Percentiles rank a stretch among this genome's conserved stretches.
Evolutionary conservation across 495 filamentous ascomycete species (phyloP).

Genomic region (Baudoinia panamericana): DNA sequence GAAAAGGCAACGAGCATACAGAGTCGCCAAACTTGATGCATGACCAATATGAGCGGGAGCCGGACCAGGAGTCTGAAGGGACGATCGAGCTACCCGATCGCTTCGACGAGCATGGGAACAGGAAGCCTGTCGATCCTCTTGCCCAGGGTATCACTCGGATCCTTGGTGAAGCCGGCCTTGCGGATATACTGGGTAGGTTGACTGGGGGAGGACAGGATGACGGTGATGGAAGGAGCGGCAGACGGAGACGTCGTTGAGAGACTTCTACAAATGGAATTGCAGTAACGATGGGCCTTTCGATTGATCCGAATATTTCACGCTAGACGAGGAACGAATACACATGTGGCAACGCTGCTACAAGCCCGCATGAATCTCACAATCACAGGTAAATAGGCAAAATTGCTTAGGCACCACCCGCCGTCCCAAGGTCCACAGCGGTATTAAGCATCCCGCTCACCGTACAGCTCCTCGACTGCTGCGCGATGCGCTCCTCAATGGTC

Average conservation of each 20-base stretch:
- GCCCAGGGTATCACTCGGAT: conserved; percentile 3
- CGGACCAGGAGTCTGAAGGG: conserved; percentile 17
- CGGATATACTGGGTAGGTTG: background rate
- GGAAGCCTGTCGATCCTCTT: conserved; percentile 21
- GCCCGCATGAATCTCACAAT: too few relatives aligned
- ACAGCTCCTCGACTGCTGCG: too few relatives aligned
- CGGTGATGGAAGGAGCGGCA: conserved; percentile 6
- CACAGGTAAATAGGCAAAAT: too few relatives aligned
- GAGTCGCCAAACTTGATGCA: conserved; percentile 5
- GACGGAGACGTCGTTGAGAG: conserved; percentile 9
- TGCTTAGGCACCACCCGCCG: too few relatives aligned
- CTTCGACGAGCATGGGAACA: conserved; percentile 26
- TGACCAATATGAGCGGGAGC: conserved; percentile 12
- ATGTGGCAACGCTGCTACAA: too few relatives aligned
- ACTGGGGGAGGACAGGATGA: conserved; percentile 3
- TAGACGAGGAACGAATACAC: too few relatives aligned
- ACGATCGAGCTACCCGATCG: conserved; percentile 28
- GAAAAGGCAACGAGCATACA: background rate
- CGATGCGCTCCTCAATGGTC: background rate
- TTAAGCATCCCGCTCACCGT: too few relatives aligned
- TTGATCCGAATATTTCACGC: too few relatives aligned
- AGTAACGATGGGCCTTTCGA: too few relatives aligned
- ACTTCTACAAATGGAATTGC: too few relatives aligned
- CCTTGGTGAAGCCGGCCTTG: conserved; percentile 3
- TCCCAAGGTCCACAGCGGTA: background rate